These are phyloP conservation scores for Alternaria sp. DNA, from an alignment of 2,329 filamentous ascomycete species.

Conservation along the genomic window DNA sequence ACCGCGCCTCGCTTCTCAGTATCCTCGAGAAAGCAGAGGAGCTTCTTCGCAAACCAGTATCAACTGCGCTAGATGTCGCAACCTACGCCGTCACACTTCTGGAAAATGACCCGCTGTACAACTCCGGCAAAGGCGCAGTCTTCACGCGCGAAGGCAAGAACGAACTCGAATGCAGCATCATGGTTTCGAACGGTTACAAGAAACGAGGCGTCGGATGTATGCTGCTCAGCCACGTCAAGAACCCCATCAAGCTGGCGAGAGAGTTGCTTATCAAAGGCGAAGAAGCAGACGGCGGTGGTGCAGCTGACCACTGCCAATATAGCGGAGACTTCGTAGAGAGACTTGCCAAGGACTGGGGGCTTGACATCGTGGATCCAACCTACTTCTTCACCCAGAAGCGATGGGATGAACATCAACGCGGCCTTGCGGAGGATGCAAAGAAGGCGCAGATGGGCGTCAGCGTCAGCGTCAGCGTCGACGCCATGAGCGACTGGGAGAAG, in stretches of 20 bases:
- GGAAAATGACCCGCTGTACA: conserved; percentile 83
- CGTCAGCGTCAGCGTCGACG: conserved; percentile 10
- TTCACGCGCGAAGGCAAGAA: conserved; percentile 84
- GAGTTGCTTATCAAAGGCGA: conserved; percentile 74
- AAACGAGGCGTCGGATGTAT: conserved; percentile 83
- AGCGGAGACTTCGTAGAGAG: conserved; percentile 71
- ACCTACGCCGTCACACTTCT: conserved; percentile 76
- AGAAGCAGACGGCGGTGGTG: conserved; percentile 63
- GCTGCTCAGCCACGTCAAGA: conserved; percentile 74
- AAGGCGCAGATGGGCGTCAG: conserved; percentile 46
- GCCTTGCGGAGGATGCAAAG: conserved; percentile 55
- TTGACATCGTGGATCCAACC: conserved; percentile 70
- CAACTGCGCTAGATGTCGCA: conserved; percentile 73
- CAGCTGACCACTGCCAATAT: conserved; percentile 73
- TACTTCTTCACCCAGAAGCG: conserved; percentile 82
- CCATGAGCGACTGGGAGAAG: conserved; percentile 60
- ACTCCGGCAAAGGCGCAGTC: conserved; percentile 81
- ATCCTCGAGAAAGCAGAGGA: conserved; percentile 41
- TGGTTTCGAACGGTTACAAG: conserved; percentile 74
- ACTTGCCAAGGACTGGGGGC: conserved; percentile 70
- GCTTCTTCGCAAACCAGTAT: conserved; percentile 41
- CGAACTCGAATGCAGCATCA: conserved; percentile 85
- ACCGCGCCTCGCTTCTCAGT: conserved; percentile 46
- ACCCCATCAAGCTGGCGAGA: conserved; percentile 76
- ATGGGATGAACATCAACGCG: conserved; percentile 78